Base-by-base conservation (phyloP, 495 filamentous ascomycete species). In the Talaromyces ruber region DNA sequence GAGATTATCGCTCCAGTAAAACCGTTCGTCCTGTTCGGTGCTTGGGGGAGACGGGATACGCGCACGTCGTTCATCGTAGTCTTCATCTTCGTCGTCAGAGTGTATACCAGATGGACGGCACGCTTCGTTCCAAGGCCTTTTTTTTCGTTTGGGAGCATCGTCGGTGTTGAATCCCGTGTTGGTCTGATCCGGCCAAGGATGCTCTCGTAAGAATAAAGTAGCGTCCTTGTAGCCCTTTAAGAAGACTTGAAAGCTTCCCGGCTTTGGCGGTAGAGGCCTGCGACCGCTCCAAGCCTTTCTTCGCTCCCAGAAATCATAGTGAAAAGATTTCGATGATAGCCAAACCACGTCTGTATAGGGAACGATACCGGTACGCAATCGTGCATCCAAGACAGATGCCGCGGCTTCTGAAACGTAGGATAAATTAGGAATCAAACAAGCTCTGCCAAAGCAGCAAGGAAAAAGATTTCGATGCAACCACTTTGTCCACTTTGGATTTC, bases 331-430 rank as follows among this genome's bases (percentile, higher is more conserved):
- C 32, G 93, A 97, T 18, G 94, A 95, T 32, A 99, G 79, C 65
- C 88, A 88, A 9, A 97, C 92, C 61, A 99, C 89, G 70, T 94
- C 94, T 30, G 94, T 99, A 64, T 96, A 97, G 0, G 94, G 94
- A 12, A 99, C 94, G 56, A 99, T 76, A 73, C 95, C 88, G 22
- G 94, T 97, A 59, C 86, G 88, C 37, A 99, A 79, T 65, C 93
- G 89, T 61, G 85, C 86, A 76, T 99, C 94, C 51, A 99, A 84
- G 3, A 96, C 89, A 71, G 97, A 99, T 45, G 94, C 93, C 12
- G 94, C 94, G 18, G 94, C 94, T 79, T 99, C 94, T 62, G 93
- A 97, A 67, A 99, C 91, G 72, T 99, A 99, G 55, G 92, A 97
- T n/a, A 99, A 81, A 71, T 99, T 99, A 45, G 94, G 94, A 73